These are phyloP conservation scores for Ceratocystis eucalypticola DNA, from an alignment of 2,329 filamentous ascomycete genomes.

Conservation along the genomic window DNA sequence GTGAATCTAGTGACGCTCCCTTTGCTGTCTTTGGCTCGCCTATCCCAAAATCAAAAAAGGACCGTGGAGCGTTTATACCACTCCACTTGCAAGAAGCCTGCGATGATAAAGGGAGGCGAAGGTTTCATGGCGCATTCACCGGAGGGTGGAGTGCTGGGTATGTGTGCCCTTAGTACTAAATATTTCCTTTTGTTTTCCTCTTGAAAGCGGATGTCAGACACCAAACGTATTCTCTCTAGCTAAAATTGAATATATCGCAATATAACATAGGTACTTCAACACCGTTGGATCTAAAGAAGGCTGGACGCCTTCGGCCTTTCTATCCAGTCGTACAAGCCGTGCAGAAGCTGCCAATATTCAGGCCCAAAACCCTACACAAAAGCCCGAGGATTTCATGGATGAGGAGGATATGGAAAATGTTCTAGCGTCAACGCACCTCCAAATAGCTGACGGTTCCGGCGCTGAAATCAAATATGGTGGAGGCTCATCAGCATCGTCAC, in stretches of 20 bases:
- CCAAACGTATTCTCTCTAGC: constrained; percentile 8
- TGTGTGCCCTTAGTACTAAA: background rate
- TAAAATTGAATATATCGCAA: constrained; percentile 21
- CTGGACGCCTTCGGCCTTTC: constrained; percentile 85
- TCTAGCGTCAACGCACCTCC: constrained; percentile 60
- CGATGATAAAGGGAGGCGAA: constrained; percentile 79
- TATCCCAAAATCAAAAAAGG: constrained; percentile 66
- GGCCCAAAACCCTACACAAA: constrained; percentile 31
- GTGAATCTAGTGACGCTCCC: constrained; percentile 56
- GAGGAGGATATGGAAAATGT: constrained; percentile 86
- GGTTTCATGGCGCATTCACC: constrained; percentile 90
- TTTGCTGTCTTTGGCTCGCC: constrained; percentile 75
- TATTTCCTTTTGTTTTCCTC: background rate
- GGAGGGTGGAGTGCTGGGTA: constrained; percentile 93
- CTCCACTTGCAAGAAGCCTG: constrained; percentile 98
- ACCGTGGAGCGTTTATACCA: constrained; percentile 85
- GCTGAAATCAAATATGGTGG: background rate
- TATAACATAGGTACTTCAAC: constrained; percentile 67
- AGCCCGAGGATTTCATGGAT: constrained; percentile 92
- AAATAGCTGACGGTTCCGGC: constrained; percentile 46
- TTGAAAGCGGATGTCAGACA: background rate
- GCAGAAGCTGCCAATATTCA: constrained; percentile 30
- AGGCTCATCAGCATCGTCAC: constrained; percentile 42
- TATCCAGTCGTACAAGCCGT: constrained; percentile 73
- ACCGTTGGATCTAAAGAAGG: constrained; percentile 97